Evolutionary conservation across 345 rosid genomes (phyloP).

Genomic region (Brassica cretica): DNA sequence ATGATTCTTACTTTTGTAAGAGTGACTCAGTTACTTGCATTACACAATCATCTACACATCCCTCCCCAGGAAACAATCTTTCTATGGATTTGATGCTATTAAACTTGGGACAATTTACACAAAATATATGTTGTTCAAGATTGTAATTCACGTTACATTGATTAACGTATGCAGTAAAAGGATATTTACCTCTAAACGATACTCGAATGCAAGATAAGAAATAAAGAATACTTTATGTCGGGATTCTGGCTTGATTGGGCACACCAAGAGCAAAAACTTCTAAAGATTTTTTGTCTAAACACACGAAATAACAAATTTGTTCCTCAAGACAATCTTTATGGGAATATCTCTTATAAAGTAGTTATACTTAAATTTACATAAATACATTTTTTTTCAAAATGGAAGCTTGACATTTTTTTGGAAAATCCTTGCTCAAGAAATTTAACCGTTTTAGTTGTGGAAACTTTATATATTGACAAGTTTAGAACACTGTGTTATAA

Average conservation of each 20-base stretch:
- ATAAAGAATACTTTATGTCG: background rate
- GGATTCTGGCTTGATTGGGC: background rate
- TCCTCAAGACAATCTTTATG: background rate
- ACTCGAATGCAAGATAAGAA: background rate
- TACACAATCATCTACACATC: constrained; percentile 23
- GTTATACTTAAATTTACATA: background rate
- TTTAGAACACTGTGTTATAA: background rate
- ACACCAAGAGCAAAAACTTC: background rate
- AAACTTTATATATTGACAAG: background rate
- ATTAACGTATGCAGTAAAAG: background rate
- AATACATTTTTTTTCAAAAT: background rate
- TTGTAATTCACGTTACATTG: background rate
- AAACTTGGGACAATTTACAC: background rate
- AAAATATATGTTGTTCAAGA: background rate
- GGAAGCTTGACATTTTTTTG: background rate
- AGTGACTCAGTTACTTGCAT: constrained; percentile 35
- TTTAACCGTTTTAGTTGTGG: background rate
- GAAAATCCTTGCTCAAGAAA: background rate
- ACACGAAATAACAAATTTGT: background rate
- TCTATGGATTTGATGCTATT: background rate
- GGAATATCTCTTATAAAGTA: background rate
- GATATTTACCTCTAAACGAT: constrained; percentile 1
- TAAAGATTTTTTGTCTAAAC: background rate
- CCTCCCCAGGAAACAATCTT: constrained; percentile 12
- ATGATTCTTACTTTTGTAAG: constrained; percentile 30